A percentile compares a stretch with the other conserved stretches of the same genome.
Evolutionary conservation across 805 yeast genomes (phyloP).

Genomic region (Candida adriatica): DNA sequence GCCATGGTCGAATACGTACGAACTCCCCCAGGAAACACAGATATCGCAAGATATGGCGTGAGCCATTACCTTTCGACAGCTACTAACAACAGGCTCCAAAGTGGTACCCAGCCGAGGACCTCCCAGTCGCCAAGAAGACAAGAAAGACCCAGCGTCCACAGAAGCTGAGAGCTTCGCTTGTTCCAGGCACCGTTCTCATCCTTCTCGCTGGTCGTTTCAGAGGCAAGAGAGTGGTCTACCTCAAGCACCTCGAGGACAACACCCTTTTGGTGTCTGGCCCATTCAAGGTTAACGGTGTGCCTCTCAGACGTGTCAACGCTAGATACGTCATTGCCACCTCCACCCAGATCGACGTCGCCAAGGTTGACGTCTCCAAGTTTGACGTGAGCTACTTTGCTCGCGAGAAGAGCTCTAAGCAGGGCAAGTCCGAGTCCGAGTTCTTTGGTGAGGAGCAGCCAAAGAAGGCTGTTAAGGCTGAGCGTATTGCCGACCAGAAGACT

Average conservation of each 20-base stretch:
- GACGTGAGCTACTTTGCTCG: slow-evolving; percentile 93
- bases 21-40: too few relatives aligned
- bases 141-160: slow-evolving; percentile 92
- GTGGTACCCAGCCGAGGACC: slow-evolving; percentile 93
- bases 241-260: slow-evolving; percentile 96
- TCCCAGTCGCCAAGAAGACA: slow-evolving; percentile 78
- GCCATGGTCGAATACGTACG: too few relatives aligned
- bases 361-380: slow-evolving; percentile 86
- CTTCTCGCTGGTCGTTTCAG: slow-evolving; percentile 99
- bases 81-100: slow-evolving; percentile 49
- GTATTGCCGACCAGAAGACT: slow-evolving; percentile 93
- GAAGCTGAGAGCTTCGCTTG: slow-evolving; percentile 90
- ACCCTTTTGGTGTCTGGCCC: slow-evolving; percentile 97
- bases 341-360: slow-evolving; percentile 74
- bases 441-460: slow-evolving; percentile 69
- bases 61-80: too few relatives aligned
- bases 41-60: too few relatives aligned
- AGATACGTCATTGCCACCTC: slow-evolving; percentile 99
- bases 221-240: slow-evolving; percentile 99
- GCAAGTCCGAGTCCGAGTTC: slow-evolving; percentile 89
- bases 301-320: slow-evolving; percentile 98
- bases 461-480: slow-evolving; percentile 87
- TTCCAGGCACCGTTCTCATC: slow-evolving; percentile 97
- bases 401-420: slow-evolving; percentile 78
- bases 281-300: slow-evolving; percentile 99